phyloP scores from a whole-genome alignment of 1,284 basidiomycete species.

The Schizophyllum commune region DNA sequence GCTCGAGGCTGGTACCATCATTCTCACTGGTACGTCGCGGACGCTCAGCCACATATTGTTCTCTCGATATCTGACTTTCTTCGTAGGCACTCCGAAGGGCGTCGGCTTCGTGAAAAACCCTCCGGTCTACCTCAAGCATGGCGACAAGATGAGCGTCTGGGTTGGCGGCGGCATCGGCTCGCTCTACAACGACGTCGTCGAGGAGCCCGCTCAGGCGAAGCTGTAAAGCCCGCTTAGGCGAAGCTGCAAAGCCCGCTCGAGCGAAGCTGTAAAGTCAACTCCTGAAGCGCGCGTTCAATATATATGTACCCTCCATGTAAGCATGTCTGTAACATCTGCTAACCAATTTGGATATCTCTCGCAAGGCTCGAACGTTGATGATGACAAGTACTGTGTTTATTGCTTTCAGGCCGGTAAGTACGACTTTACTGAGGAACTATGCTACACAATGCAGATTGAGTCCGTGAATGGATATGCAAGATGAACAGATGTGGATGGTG shows the following conservation, averaged over 20 bases:
- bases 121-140: constrained; percentile 63
- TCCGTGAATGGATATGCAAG: too few species aligned
- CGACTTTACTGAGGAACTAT: too few species aligned
- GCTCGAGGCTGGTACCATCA: constrained; percentile 71
- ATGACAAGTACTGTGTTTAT: too few species aligned
- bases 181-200: constrained; percentile 64
- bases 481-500: too few species aligned
- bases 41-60: constrained; percentile 64
- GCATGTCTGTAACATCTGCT: too few species aligned
- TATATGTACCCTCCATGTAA: too few species aligned
- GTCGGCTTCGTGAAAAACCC: constrained; percentile 75
- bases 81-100: constrained; percentile 58
- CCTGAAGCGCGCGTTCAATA: too few species aligned
- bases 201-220: constrained; percentile 45
- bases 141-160: constrained; percentile 66
- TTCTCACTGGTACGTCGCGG: constrained; percentile 70
- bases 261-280: constrained; percentile 26
- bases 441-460: too few species aligned
- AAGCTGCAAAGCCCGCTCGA: constrained; percentile 36
- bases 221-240: constrained; percentile 30
- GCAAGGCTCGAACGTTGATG: too few species aligned
- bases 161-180: constrained; percentile 64
- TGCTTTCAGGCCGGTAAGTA: too few species aligned
- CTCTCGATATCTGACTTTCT: constrained; percentile 70
- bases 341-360: too few species aligned